Percentiles rank a stretch among this genome's conserved stretches.
phyloP scores from a whole-genome alignment of 768 basidiomycete genomes.

The Nidularia pulvinata region DNA sequence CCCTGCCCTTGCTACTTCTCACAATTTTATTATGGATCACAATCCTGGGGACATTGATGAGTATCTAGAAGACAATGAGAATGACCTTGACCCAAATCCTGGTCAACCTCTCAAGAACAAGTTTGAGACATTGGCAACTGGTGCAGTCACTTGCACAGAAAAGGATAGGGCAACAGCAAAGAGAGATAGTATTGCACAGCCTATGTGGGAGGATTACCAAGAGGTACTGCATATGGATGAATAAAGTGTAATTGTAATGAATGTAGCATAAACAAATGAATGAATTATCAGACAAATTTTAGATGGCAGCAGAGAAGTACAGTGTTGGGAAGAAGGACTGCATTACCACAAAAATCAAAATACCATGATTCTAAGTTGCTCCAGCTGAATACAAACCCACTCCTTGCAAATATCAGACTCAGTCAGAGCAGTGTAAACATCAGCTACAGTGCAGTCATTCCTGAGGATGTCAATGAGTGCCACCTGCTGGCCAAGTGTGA shows the following conservation, averaged over 20 bases:
- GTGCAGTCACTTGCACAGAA: constrained; percentile 1
- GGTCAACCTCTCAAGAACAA: constrained; percentile 2
- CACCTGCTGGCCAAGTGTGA: too few relatives aligned
- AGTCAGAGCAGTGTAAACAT: too few relatives aligned
- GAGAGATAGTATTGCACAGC: constrained; percentile 13
- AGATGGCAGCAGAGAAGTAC: neutral
- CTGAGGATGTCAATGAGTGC: too few relatives aligned
- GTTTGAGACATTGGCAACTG: constrained; percentile 3
- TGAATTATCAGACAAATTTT: constrained; percentile 1
- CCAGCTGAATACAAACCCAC: neutral
- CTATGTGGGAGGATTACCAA: constrained; percentile 13
- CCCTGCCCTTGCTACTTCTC: constrained; percentile 2
- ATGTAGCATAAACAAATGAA: too few relatives aligned
- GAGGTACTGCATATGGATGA: neutral
- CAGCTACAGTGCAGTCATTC: too few relatives aligned
- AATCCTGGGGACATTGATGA: constrained; percentile 5
- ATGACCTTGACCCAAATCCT: constrained; percentile 2
- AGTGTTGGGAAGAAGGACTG: neutral
- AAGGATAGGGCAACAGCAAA: constrained; percentile 1
- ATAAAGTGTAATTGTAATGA: too few relatives aligned
- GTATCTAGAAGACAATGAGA: constrained; percentile 2
- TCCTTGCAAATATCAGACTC: neutral
- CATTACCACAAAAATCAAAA: constrained; percentile 2
- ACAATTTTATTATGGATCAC: constrained; percentile 9
- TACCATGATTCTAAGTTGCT: too few relatives aligned